Evolutionary conservation across 2,329 filamentous ascomycete species (phyloP), one percentile per base, ranked within the genome.

Genomic region (Lecanicillium sp.): DNA sequence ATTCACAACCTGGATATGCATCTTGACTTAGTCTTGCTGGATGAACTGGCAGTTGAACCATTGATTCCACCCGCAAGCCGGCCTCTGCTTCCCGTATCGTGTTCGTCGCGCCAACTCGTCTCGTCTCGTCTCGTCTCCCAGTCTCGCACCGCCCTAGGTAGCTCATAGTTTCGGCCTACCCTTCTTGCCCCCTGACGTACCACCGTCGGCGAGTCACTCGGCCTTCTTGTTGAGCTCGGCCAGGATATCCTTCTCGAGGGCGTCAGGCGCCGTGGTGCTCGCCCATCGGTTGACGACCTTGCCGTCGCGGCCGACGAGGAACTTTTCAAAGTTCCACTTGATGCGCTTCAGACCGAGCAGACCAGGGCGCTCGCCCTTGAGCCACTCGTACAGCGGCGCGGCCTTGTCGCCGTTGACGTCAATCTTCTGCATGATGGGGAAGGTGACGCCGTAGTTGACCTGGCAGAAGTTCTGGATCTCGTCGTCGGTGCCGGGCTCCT

Each of bases 251-350:
- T 76, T 74, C 79, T 91, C 86, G 58, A 98, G 70, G 32, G 70
- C 69, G 72, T 91, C 88, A 1, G 93, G 93, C 76, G 90, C 93
- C 51, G 86, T 89, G 15, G 82, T 86, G 67, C 87, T 91, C 27
- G 88, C 87, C 89, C 90, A 98, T 55, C 93, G 75, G 23, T 78
- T 78, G 70, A 87, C 86, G 58, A 97, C 89, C 70, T 85, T 78
- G 21, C 93, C 93, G 67, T 97, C 89, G 53, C 81, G 79, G 52
- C 84, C 86, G 55, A 98, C 74, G 54, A 98, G 72, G 71, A 96
- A 98, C 80, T 98, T 98, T 70, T 98, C 93, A 74, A 97, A 98
- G 73, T 98, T 98, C 93, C 93, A 98, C 85, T 97, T 96, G 60
- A 98, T 77, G 53, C 84, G 71, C 83, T 94, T 91, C 62, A 97